Evolutionary conservation across 78 protist genomes (phyloP).

Genomic region (Emiliania huxleyi): DNA sequence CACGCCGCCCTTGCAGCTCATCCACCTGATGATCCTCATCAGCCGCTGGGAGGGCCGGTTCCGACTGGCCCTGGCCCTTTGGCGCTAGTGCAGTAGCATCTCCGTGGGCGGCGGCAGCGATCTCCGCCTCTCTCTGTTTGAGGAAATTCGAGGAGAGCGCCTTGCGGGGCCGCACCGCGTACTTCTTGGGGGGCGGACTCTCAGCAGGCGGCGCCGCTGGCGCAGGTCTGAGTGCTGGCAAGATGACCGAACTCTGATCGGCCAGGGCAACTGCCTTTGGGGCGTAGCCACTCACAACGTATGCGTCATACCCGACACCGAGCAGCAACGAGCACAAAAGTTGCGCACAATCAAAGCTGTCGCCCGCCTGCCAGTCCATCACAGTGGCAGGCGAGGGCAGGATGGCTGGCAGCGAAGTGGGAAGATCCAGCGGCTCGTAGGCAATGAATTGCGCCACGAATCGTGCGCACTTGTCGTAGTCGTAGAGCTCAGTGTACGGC

Average conservation of each 20-base stretch:
- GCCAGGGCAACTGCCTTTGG: not conserved
- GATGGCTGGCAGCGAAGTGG: constrained; percentile 38
- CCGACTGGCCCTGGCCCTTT: not conserved
- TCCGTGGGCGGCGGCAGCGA: too few species aligned
- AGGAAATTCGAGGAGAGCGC: not conserved
- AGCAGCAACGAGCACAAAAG: constrained; percentile 64
- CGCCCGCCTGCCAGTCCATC: constrained; percentile 62
- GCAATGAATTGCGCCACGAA: constrained; percentile 65
- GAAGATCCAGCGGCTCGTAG: constrained; percentile 57
- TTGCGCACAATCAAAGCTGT: constrained; percentile 50
- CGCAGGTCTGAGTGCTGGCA: not conserved
- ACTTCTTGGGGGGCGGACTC: not conserved
- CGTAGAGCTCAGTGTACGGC: constrained; percentile 53
- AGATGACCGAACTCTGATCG: not conserved
- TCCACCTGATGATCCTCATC: constrained; percentile 30
- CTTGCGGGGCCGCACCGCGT: not conserved
- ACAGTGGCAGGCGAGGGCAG: constrained; percentile 57
- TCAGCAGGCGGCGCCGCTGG: not conserved
- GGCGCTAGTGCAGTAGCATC: too few species aligned
- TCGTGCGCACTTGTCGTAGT: constrained; percentile 41
- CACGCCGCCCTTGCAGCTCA: constrained; percentile 50
- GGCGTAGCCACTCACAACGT: constrained; percentile 74
- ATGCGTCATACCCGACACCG: constrained; percentile 82
- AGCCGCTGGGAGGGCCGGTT: too few species aligned
- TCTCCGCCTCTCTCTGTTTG: not conserved